phyloP scores from a whole-genome alignment of 306 rosid genomes.

The Trifolium repens region DNA sequence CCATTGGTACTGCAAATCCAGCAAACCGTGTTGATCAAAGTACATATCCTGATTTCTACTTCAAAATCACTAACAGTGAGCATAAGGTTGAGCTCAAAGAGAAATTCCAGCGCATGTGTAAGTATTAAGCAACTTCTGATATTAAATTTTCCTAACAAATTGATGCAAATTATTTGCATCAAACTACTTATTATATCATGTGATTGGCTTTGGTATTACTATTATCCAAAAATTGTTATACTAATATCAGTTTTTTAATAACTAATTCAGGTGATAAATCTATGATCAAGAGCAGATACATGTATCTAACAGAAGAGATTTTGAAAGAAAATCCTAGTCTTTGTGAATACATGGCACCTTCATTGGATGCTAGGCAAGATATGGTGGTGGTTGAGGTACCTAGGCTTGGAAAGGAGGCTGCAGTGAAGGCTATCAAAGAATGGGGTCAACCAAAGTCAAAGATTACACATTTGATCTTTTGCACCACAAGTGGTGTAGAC shows the following conservation, averaged over 20 bases:
- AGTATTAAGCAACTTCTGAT: not conserved
- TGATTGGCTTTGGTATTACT: not conserved
- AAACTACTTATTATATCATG: not conserved
- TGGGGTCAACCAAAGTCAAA: slow-evolving; percentile 65
- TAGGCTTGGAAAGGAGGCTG: slow-evolving; percentile 23
- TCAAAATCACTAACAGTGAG: slow-evolving; percentile 27
- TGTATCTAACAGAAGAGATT: slow-evolving; percentile 40
- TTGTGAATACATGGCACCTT: slow-evolving; percentile 74
- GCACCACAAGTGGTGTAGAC: slow-evolving; percentile 84
- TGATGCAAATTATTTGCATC: too few species aligned
- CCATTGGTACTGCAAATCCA: slow-evolving; percentile 63
- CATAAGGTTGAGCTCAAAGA: slow-evolving; percentile 58
- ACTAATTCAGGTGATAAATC: slow-evolving; percentile 50
- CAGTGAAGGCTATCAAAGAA: slow-evolving; percentile 22
- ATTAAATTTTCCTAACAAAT: too few species aligned
- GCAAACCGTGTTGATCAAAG: slow-evolving; percentile 21
- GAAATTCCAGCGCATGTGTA: slow-evolving; percentile 57
- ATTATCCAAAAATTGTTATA: not conserved
- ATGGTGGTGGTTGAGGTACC: slow-evolving; percentile 30
- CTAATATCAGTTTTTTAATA: not conserved
- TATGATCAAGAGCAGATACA: slow-evolving; percentile 46
- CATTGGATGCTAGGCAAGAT: slow-evolving; percentile 69
- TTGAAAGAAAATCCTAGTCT: slow-evolving; percentile 46
- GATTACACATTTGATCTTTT: slow-evolving; percentile 74
- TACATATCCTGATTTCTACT: slow-evolving; percentile 37